A percentile compares a stretch with the other conserved stretches of the same genome.
phyloP scores from a whole-genome alignment of 2,329 filamentous ascomycete genomes.

The Podosphaera fusca region DNA sequence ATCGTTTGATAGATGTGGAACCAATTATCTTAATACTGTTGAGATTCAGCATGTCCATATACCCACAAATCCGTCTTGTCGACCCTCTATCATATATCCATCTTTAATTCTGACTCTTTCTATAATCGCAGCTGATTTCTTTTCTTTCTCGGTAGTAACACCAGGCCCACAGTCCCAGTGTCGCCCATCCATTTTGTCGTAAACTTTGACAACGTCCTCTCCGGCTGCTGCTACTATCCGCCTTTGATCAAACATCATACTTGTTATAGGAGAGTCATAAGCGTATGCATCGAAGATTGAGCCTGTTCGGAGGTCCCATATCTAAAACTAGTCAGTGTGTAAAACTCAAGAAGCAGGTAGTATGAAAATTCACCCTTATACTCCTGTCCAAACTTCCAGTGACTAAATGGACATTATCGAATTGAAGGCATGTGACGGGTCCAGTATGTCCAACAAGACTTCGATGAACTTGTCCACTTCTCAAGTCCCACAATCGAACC shows the following conservation, averaged over 20 bases:
- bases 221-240: conserved; percentile 78
- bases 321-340: conserved; percentile 31
- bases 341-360: background rate
- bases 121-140: conserved; percentile 42
- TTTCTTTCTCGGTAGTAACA: conserved; percentile 41
- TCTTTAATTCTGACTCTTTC: conserved; percentile 81
- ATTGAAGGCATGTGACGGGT: conserved; percentile 81
- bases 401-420: conserved; percentile 85
- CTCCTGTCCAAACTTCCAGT: conserved; percentile 84
- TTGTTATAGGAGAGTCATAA: conserved; percentile 75
- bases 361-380: conserved; percentile 49
- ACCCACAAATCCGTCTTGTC: conserved; percentile 67
- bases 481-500: conserved; percentile 88
- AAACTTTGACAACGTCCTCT: conserved; percentile 89
- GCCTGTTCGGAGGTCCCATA: conserved; percentile 93
- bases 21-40: background rate
- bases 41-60: conserved; percentile 54
- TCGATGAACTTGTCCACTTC: conserved; percentile 89
- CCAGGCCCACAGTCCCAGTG: conserved; percentile 95
- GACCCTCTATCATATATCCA: conserved; percentile 79
- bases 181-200: conserved; percentile 85
- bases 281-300: conserved; percentile 91
- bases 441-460: conserved; percentile 91
- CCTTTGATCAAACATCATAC: conserved; percentile 90
- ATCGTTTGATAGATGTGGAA: background rate